phyloP scores from a whole-genome alignment of 192 early-diverging fungal species.

The Entophlyctis luteolus region DNA sequence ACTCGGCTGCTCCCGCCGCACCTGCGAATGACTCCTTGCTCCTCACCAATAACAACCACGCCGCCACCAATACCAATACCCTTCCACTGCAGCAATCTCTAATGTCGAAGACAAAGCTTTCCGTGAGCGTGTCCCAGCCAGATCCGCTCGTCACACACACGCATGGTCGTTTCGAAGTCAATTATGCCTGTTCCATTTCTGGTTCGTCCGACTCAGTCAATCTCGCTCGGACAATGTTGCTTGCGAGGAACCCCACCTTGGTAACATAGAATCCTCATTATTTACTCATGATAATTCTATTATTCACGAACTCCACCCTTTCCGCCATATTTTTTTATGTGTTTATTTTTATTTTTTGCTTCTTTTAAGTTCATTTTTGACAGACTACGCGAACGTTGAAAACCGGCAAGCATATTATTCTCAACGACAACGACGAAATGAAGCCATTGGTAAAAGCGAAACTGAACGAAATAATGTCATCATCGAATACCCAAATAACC shows the following conservation, averaged over 20 bases:
- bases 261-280: no score
- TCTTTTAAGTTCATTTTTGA: neutral
- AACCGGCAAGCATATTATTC: constrained; percentile 38
- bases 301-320: neutral
- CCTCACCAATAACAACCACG: neutral
- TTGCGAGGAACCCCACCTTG: constrained; percentile 37
- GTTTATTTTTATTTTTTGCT: neutral
- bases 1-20: neutral
- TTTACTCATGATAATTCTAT: neutral
- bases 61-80: constrained; percentile 23
- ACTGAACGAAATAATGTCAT: constrained; percentile 47
- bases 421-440: constrained; percentile 49
- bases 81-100: neutral
- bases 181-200: constrained; percentile 26
- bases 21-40: neutral
- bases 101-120: no score
- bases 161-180: constrained; percentile 27
- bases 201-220: constrained; percentile 25
- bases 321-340: neutral
- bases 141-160: constrained; percentile 18
- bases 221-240: constrained; percentile 21
- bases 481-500: constrained; percentile 48
- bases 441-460: constrained; percentile 41
- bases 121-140: neutral
- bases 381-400: constrained; percentile 43